Percentiles rank a stretch among this genome's conserved stretches.
phyloP scores from a whole-genome alignment of 331 rosid genomes.

The Quercus phellos region DNA sequence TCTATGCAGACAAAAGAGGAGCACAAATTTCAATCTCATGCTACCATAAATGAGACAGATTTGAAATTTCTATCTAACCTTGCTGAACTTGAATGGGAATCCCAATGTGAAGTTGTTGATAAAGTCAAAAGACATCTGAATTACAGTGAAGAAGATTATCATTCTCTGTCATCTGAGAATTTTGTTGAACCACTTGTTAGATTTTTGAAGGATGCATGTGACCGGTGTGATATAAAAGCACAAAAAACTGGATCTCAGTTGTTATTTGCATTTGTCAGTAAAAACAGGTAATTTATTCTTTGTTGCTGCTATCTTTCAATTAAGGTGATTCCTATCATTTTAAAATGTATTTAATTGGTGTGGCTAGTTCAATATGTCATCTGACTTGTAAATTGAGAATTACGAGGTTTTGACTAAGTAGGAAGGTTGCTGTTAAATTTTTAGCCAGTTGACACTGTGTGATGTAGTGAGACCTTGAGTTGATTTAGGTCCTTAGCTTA shows the following conservation, averaged over 20 bases:
- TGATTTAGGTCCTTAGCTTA: not conserved
- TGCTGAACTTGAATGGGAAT: constrained; percentile 63
- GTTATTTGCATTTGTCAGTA: constrained; percentile 49
- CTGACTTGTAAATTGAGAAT: constrained; percentile 1
- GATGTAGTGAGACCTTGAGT: not conserved
- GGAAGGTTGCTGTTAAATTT: not conserved
- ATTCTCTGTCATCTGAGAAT: constrained; percentile 38
- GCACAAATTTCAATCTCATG: constrained; percentile 23
- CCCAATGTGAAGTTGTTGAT: constrained; percentile 62
- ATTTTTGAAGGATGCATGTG: constrained; percentile 64
- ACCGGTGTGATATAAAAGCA: constrained; percentile 43
- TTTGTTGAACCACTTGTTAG: constrained; percentile 51
- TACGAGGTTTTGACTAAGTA: not conserved
- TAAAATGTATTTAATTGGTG: not conserved
- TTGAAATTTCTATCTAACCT: constrained; percentile 49
- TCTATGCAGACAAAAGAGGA: constrained; percentile 24
- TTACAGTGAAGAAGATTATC: constrained; percentile 34
- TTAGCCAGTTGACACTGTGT: not conserved
- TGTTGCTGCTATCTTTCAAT: not conserved
- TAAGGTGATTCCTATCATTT: not conserved
- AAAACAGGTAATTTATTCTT: constrained; percentile 49
- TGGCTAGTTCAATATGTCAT: not conserved
- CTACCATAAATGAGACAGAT: constrained; percentile 32
- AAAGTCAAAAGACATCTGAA: constrained; percentile 47
- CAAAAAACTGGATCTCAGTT: constrained; percentile 61